Conservation (phyloP, 1,284 basidiomycete genomes). For the Trametes hirsuta region DNA sequence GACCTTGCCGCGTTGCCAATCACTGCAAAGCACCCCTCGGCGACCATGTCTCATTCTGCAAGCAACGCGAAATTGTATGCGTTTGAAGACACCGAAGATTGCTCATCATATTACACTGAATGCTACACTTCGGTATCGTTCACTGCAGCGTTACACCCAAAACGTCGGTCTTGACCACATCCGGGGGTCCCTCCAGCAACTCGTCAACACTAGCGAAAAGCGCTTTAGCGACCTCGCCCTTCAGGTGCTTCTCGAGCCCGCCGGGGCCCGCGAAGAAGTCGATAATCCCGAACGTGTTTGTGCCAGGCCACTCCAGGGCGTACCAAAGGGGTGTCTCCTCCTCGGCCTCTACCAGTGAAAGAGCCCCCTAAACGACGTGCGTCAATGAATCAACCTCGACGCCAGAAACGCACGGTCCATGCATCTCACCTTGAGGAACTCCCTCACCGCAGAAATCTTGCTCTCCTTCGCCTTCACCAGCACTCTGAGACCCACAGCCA, state of each 20-base stretch:
- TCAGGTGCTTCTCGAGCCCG: slow-evolving; percentile 40
- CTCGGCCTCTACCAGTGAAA: slow-evolving; percentile 42
- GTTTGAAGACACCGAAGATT: no score
- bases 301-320: slow-evolving; percentile 41
- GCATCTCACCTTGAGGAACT: slow-evolving; percentile 41
- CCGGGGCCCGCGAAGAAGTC: slow-evolving; percentile 42
- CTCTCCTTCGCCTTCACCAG: slow-evolving; percentile 41
- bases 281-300: slow-evolving; percentile 43
- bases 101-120: neutral
- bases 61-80: no score
- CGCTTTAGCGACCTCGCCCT: slow-evolving; percentile 41
- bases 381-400: neutral
- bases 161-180: slow-evolving; percentile 39
- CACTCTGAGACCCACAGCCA: slow-evolving; percentile 40
- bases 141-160: slow-evolving; percentile 33
- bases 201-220: slow-evolving; percentile 40
- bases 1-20: no score
- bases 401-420: neutral
- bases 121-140: neutral
- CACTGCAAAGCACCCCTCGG: no score
- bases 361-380: slow-evolving; percentile 31
- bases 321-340: slow-evolving; percentile 43
- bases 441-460: slow-evolving; percentile 39
- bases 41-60: no score
- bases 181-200: slow-evolving; percentile 36